A percentile compares a stretch with the other conserved stretches of the same genome.
phyloP scores from a whole-genome alignment of 2,329 filamentous ascomycete genomes.

The Didymella segeticola region DNA sequence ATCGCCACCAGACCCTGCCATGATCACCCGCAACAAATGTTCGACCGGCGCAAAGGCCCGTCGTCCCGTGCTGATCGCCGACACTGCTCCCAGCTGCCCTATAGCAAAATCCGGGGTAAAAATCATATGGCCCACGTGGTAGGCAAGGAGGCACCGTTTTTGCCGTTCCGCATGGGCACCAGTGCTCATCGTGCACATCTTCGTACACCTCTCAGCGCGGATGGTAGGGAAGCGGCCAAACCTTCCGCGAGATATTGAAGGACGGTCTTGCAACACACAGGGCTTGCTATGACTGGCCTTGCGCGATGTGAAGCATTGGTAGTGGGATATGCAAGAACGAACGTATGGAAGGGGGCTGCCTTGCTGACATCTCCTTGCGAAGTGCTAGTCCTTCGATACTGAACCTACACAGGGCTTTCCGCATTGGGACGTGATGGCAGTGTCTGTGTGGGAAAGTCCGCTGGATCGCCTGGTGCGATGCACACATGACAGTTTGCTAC shows the following conservation, averaged over 20 bases:
- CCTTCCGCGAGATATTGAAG: too few species aligned
- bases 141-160: not conserved
- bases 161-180: not conserved
- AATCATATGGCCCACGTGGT: not conserved
- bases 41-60: conserved; percentile 3
- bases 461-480: too few species aligned
- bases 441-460: too few species aligned
- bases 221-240: too few species aligned
- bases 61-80: not conserved
- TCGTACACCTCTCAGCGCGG: too few species aligned
- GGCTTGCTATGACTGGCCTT: not conserved
- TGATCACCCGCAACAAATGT: not conserved
- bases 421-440: not conserved
- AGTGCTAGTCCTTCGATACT: not conserved
- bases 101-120: conserved; percentile 5
- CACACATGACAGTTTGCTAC: too few species aligned
- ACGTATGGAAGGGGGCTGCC: too few species aligned
- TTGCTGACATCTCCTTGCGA: not conserved
- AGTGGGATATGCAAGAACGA: too few species aligned
- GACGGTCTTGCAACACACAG: not conserved
- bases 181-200: not conserved
- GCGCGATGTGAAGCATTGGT: not conserved
- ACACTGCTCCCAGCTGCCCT: not conserved
- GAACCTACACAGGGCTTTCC: not conserved
- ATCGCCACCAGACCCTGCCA: not conserved